A percentile compares a stretch with the other conserved stretches of the same genome.
These are phyloP conservation scores for Metschnikowia aberdeeniae DNA, from an alignment of 805 yeast genomes.

Conservation along the genomic window DNA sequence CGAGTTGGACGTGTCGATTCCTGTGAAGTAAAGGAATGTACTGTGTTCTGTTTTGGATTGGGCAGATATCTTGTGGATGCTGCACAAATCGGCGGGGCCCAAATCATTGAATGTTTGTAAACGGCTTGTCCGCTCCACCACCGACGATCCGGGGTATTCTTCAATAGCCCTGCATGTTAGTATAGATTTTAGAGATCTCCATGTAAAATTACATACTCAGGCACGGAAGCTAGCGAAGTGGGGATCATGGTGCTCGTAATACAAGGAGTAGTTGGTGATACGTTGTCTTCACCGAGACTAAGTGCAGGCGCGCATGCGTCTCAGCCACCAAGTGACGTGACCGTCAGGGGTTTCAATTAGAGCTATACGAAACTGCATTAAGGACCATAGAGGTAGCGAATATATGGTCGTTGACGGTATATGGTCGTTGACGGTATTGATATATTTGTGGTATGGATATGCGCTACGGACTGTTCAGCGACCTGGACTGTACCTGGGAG, in stretches of 20 bases:
- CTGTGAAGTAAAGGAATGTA: constrained; percentile 69
- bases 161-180: constrained; percentile 43
- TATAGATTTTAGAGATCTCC: background rate
- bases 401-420: too few relatives aligned
- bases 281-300: constrained; percentile 2
- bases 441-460: too few relatives aligned
- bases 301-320: constrained; percentile 4
- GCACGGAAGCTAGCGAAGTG: constrained; percentile 35
- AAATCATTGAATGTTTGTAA: constrained; percentile 57
- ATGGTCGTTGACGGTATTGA: too few relatives aligned
- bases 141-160: constrained; percentile 52
- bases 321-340: background rate
- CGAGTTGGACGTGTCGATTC: constrained; percentile 70
- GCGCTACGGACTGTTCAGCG: too few relatives aligned
- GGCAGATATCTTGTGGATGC: constrained; percentile 41
- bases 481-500: too few relatives aligned
- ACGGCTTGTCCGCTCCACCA: constrained; percentile 61
- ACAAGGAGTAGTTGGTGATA: background rate
- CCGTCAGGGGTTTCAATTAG: background rate
- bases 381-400: background rate
- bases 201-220: constrained; percentile 28
- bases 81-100: constrained; percentile 69
- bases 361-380: too few relatives aligned
- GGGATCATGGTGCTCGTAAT: constrained; percentile 25
- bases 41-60: constrained; percentile 52